Evolutionary conservation across 1,284 basidiomycete species (phyloP), one percentile per base, ranked within the genome.

Genomic region (Microbotryomycetes sp.): DNA sequence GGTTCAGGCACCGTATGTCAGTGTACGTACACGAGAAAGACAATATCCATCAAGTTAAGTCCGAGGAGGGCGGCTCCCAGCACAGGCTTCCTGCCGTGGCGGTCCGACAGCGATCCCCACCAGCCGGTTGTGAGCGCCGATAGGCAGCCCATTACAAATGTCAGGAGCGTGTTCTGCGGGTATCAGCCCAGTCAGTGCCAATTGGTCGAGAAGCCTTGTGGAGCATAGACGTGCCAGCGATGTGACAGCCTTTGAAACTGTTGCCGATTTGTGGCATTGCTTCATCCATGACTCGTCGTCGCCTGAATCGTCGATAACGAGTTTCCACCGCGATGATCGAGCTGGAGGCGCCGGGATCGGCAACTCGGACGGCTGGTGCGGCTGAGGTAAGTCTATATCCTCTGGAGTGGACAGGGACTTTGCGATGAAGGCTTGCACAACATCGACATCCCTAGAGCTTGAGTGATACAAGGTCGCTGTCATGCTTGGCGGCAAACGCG

Each of bases 11-110:
- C 35, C 18, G 35, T n/a, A n/a, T 18, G 29, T n/a, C 5, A 23
- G n/a, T 46, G 41, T 4, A 55, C 60, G 21, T 11, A 62, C 61
- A 65, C n/a, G 27, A 68, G 54, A 46, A 70, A 69, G n/a, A 67
- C 55, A 18, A 54, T 5, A 53, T 70, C 69, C 65, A 64, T 67
- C 11, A 58, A 24, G 18, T 64, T 29, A 3, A 59, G 60, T 5
- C 69, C 69, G 23, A 61, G 48, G 23, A 70, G 53, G 6, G 62
- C 56, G 16, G 69, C 53, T 24, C 59, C 49, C 18, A 70, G 49
- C n/a, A 68, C 60, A 5, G 64, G 64, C 45, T 60, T 63, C 7
- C 66, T 58, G 11, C 65, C 65, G 56, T 48, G 31, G 18, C 62
- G 59, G 53, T 69, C 61, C 1, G 52, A 55, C 15, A 57, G 50